phyloP scores from a whole-genome alignment of 768 basidiomycete genomes.

The Auricularia auricula-judae region DNA sequence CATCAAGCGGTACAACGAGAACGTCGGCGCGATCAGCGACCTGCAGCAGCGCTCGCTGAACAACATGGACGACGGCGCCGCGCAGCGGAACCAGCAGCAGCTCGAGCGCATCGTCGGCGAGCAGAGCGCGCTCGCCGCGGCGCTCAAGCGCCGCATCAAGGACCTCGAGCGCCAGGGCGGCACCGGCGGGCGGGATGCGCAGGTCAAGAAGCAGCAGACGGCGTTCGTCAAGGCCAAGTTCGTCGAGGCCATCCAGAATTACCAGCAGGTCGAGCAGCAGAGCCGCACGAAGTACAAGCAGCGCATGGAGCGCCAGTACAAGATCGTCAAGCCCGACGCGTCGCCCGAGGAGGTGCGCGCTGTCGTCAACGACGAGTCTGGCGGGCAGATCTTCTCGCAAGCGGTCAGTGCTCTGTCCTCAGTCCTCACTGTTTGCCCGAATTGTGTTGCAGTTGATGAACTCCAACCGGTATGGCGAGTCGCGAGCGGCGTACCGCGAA shows the following conservation, averaged over 20 bases:
- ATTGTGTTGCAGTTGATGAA: constrained; percentile 43
- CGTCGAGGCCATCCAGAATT: constrained; percentile 18
- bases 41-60: constrained; percentile 66
- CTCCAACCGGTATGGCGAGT: constrained; percentile 32
- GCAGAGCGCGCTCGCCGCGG: constrained; percentile 45
- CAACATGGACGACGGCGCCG: constrained; percentile 59
- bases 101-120: constrained; percentile 50
- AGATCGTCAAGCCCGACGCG: constrained; percentile 38
- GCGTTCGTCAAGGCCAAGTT: constrained; percentile 22
- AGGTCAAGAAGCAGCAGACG: constrained; percentile 68
- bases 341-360: constrained; percentile 70
- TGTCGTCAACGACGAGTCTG: constrained; percentile 58
- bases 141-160: constrained; percentile 50
- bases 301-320: constrained; percentile 18
- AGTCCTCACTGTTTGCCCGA: neutral
- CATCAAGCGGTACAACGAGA: constrained; percentile 55
- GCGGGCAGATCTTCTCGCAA: constrained; percentile 65
- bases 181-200: constrained; percentile 44
- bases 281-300: constrained; percentile 13
- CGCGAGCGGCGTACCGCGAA: constrained; percentile 33
- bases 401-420: constrained; percentile 31
- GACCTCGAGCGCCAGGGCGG: constrained; percentile 49
- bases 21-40: constrained; percentile 57
- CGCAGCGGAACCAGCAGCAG: constrained; percentile 46
- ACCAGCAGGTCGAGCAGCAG: constrained; percentile 15